These are phyloP conservation scores for Mikania micrantha DNA, from an alignment of 129 eudicot species.

Conservation along the genomic window DNA sequence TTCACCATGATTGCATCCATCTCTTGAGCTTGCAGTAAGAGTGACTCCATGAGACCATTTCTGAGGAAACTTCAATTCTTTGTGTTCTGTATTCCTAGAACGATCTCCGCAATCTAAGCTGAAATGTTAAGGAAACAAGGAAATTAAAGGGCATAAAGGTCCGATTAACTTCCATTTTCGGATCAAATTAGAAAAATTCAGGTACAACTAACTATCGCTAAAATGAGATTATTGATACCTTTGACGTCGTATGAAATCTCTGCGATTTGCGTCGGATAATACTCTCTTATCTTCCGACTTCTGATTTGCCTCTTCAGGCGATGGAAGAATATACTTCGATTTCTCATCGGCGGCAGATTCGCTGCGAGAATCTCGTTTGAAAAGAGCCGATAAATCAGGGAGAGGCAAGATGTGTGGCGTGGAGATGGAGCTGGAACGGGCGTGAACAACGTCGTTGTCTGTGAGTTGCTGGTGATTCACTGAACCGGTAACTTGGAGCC, in stretches of 20 bases:
- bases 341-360: constrained; percentile 12
- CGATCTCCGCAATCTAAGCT: constrained; percentile 34
- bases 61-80: constrained; percentile 24
- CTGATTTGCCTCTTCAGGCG: constrained; percentile 28
- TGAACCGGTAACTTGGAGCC: not conserved
- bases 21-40: constrained; percentile 13
- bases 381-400: constrained; percentile 38
- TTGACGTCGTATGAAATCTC: not conserved
- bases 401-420: constrained; percentile 47
- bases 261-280: not conserved
- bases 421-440: not conserved
- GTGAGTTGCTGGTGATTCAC: not conserved
- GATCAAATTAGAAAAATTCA: constrained; percentile 1
- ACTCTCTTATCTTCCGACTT: constrained; percentile 8
- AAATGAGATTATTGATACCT: not conserved
- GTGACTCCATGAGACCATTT: constrained; percentile 14
- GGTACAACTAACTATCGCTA: not conserved
- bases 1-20: constrained; percentile 17
- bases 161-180: not conserved
- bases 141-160: not conserved
- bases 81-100: constrained; percentile 26
- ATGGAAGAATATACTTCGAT: constrained; percentile 29
- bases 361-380: constrained; percentile 8
- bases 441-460: not conserved
- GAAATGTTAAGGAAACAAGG: not conserved